phyloP scores from a whole-genome alignment of 2,329 filamentous ascomycete species.

The Sporothrix brunneoviolacea region DNA sequence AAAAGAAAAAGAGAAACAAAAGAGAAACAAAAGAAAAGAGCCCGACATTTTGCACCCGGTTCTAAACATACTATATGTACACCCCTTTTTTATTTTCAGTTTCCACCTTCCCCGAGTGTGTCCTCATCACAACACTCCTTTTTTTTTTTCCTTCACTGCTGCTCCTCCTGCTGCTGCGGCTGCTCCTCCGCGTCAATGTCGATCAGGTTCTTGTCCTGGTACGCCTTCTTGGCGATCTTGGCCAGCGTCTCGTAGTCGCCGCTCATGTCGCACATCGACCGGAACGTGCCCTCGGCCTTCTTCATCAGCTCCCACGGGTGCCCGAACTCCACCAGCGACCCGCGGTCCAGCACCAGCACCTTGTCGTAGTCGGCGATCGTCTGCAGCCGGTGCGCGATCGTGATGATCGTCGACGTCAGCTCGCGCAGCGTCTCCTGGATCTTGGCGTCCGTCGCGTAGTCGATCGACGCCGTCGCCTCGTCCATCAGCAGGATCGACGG shows the following conservation, averaged over 20 bases:
- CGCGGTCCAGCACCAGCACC: constrained; percentile 88
- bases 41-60: no score
- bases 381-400: constrained; percentile 89
- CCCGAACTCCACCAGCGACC: constrained; percentile 80
- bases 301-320: constrained; percentile 77
- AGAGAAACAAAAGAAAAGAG: no score
- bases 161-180: no score
- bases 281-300: constrained; percentile 59
- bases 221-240: constrained; percentile 50
- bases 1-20: no score
- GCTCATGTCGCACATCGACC: constrained; percentile 59
- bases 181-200: not conserved
- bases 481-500: constrained; percentile 98
- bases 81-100: no score
- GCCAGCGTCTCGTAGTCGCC: constrained; percentile 47
- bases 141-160: no score
- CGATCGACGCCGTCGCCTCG: constrained; percentile 94
- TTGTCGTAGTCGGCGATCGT: constrained; percentile 99
- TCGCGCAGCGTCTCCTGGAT: constrained; percentile 97
- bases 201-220: constrained; percentile 26
- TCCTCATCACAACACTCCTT: no score
- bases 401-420: constrained; percentile 87
- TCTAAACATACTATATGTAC: no score
- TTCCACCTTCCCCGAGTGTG: no score
- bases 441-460: constrained; percentile 91